These are phyloP conservation scores for Caloboletus inedulis DNA, from an alignment of 1,284 basidiomycete genomes.

Conservation along the genomic window DNA sequence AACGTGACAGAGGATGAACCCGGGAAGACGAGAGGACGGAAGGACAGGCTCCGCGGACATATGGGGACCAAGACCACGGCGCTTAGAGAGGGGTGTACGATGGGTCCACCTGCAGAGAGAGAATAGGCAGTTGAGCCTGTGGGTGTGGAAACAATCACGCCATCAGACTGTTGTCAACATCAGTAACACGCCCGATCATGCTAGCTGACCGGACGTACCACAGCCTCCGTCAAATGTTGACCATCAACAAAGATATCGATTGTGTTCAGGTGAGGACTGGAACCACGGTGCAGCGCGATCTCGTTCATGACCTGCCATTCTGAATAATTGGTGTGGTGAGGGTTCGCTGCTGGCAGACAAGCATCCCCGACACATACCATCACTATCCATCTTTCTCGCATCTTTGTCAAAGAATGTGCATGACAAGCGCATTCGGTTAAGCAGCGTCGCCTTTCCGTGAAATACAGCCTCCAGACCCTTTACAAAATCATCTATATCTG, in stretches of 20 bases:
- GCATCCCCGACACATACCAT: conserved; percentile 43
- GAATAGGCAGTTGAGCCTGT: conserved; percentile 98
- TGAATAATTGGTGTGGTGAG: conserved; percentile 26
- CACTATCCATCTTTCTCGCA: conserved; percentile 53
- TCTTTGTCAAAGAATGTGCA: conserved; percentile 72
- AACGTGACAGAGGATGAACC: conserved; percentile 79
- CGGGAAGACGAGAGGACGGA: conserved; percentile 90
- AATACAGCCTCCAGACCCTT: conserved; percentile 78
- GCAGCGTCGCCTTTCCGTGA: conserved; percentile 70
- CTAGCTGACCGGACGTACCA: conserved; percentile 57
- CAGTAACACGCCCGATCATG: conserved; percentile 11
- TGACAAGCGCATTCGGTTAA: conserved; percentile 84
- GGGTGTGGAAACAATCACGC: conserved; percentile 92
- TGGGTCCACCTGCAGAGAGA: conserved; percentile 92
- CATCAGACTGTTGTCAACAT: conserved; percentile 70
- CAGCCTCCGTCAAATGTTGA: conserved; percentile 92
- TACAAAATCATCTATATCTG: conserved; percentile 80
- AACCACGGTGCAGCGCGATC: conserved; percentile 88
- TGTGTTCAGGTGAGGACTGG: conserved; percentile 88
- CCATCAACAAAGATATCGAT: conserved; percentile 96
- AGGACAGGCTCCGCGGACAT: conserved; percentile 89
- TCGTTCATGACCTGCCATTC: conserved; percentile 99
- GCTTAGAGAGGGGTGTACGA: conserved; percentile 90
- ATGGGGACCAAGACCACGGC: conserved; percentile 93
- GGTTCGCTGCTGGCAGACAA: not conserved